Conservation (phyloP, 2,329 filamentous ascomycete genomes). For the Biscogniauxia marginata region DNA sequence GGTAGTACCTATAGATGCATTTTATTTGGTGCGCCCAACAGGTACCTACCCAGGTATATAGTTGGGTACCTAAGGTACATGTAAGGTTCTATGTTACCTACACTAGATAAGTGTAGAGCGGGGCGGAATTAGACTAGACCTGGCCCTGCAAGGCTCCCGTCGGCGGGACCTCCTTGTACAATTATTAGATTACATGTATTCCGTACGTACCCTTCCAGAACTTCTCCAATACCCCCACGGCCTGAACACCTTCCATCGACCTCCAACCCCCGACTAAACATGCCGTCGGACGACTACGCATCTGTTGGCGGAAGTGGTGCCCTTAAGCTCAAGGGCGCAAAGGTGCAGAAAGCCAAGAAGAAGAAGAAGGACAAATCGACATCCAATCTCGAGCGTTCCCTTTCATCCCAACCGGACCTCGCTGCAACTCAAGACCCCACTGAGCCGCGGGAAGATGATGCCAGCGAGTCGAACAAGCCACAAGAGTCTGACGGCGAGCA, state of each 20-base stretch:
- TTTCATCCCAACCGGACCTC: constrained; percentile 36
- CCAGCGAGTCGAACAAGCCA: constrained; percentile 27
- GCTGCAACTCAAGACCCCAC: constrained; percentile 35
- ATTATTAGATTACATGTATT: too few species aligned
- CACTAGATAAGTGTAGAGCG: too few species aligned
- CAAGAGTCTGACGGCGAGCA: constrained; percentile 30
- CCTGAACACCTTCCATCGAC: not conserved
- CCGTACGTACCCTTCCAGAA: too few species aligned
- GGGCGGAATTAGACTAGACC: too few species aligned
- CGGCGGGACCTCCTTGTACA: too few species aligned
- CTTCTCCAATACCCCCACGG: too few species aligned
- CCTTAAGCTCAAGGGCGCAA: constrained; percentile 80
- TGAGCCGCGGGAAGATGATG: constrained; percentile 26
- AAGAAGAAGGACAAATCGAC: constrained; percentile 42
- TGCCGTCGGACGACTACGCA: constrained; percentile 75
- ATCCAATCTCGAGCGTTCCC: constrained; percentile 45
- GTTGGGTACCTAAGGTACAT: too few species aligned
- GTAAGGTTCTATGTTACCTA: too few species aligned
- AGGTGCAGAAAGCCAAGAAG: constrained; percentile 62
- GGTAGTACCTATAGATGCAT: too few species aligned
- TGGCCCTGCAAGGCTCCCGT: too few species aligned
- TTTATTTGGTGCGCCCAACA: too few species aligned
- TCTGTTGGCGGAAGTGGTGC: constrained; percentile 66
- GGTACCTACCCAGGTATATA: too few species aligned
- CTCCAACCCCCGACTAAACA: constrained; percentile 32